phyloP scores from a whole-genome alignment of 352 stramenopile species.

The Globisporangium heterothallicum region DNA sequence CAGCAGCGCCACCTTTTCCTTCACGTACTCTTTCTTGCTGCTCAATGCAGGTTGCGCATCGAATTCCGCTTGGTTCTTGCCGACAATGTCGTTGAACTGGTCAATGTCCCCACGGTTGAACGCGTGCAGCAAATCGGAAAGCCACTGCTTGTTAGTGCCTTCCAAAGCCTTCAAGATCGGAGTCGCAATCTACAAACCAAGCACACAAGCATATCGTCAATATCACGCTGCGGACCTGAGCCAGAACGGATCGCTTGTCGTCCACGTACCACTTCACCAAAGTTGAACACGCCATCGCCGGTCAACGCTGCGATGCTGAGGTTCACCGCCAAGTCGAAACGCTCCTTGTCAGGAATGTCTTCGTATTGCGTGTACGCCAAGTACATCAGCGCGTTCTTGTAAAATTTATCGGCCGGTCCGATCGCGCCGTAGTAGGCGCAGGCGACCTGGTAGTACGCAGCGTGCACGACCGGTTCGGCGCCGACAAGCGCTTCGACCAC shows the following conservation, averaged over 20 bases:
- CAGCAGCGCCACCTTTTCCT: slow-evolving; percentile 98
- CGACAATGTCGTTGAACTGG: slow-evolving; percentile 88
- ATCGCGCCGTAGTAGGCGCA: slow-evolving; percentile 91
- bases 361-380: slow-evolving; percentile 94
- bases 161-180: slow-evolving; percentile 90
- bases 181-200: slow-evolving; percentile 70
- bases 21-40: slow-evolving; percentile 92
- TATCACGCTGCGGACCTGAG: too few species aligned
- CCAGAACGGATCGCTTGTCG: too few species aligned
- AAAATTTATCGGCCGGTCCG: slow-evolving; percentile 94
- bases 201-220: slow-evolving; percentile 5
- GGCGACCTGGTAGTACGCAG: slow-evolving; percentile 88
- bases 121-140: slow-evolving; percentile 91
- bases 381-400: slow-evolving; percentile 95
- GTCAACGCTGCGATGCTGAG: slow-evolving; percentile 95
- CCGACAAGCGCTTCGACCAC: slow-evolving; percentile 78
- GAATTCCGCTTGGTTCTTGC: slow-evolving; percentile 73
- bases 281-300: slow-evolving; percentile 97
- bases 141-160: slow-evolving; percentile 90
- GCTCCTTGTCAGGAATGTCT: slow-evolving; percentile 71
- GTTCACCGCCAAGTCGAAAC: slow-evolving; percentile 89
- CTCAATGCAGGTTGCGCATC: slow-evolving; percentile 90
- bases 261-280: slow-evolving; percentile 92
- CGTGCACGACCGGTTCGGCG: slow-evolving; percentile 89
- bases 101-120: slow-evolving; percentile 96